These are phyloP conservation scores for Sphagnum fallax DNA, from an alignment of 228 moss, liverwort and hornwort genomes.

Conservation along the genomic window DNA sequence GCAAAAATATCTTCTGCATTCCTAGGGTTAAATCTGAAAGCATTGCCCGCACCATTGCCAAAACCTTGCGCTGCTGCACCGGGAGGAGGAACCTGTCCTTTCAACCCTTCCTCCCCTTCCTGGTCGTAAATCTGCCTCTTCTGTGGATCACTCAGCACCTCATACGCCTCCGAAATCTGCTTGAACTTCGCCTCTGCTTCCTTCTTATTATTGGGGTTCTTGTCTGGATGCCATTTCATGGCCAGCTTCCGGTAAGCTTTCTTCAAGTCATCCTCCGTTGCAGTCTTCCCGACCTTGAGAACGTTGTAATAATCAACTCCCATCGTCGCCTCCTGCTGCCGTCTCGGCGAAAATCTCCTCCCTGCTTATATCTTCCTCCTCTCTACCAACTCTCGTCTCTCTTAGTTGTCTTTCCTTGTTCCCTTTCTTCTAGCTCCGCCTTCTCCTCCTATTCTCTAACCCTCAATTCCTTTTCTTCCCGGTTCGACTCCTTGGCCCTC, in stretches of 20 bases:
- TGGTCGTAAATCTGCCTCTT: constrained; percentile 96
- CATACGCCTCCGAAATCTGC: constrained; percentile 99
- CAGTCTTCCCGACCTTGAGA: constrained; percentile 81
- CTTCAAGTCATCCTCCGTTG: constrained; percentile 96
- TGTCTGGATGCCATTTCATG: constrained; percentile 99
- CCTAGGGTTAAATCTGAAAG: constrained; percentile 97
- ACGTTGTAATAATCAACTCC: constrained; percentile 97
- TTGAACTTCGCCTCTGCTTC: constrained; percentile 99
- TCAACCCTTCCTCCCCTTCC: constrained; percentile 94
- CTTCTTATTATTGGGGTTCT: constrained; percentile 99
- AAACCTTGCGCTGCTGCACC: constrained; percentile 59
- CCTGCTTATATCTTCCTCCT: constrained; percentile 10
- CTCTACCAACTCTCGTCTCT: background rate
- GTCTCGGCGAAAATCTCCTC: constrained; percentile 12
- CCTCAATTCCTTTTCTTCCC: no score
- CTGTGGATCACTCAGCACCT: constrained; percentile 98
- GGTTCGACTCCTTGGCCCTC: no score
- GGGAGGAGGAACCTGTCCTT: constrained; percentile 76
- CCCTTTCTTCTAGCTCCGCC: background rate
- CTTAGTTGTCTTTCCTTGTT: no score
- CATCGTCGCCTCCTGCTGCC: constrained; percentile 48
- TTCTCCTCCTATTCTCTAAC: background rate
- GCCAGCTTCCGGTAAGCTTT: constrained; percentile 97
- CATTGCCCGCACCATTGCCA: constrained; percentile 34
- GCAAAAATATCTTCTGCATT: constrained; percentile 99